Evolutionary conservation across 2,329 filamentous ascomycete species (phyloP).

Genomic region (Sordariomycetes sp.): DNA sequence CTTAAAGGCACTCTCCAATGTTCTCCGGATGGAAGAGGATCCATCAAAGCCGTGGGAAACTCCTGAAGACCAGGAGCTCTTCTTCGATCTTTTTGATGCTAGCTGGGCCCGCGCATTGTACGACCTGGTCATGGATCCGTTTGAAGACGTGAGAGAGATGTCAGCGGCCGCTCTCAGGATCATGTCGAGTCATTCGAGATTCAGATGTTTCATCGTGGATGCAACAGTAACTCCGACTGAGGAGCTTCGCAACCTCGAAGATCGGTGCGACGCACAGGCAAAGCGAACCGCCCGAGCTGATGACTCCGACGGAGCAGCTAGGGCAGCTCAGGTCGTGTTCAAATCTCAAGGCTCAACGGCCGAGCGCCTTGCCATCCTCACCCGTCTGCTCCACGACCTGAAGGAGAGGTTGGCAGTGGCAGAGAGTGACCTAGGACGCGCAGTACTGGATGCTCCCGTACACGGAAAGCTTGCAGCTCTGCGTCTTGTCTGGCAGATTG

Average conservation of each 20-base stretch:
- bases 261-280: constrained; percentile 47
- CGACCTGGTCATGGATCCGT: constrained; percentile 79
- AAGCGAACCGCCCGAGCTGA: constrained; percentile 74
- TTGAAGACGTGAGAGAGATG: constrained; percentile 74
- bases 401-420: constrained; percentile 57
- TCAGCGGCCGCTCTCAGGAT: constrained; percentile 41
- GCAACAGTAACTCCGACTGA: constrained; percentile 9
- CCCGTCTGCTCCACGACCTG: constrained; percentile 49
- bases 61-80: constrained; percentile 25
- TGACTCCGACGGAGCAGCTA: constrained; percentile 83
- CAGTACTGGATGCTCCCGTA: constrained; percentile 57
- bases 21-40: constrained; percentile 64
- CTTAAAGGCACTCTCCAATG: constrained; percentile 57
- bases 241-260: constrained; percentile 37
- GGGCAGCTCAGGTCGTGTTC: constrained; percentile 63
- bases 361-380: constrained; percentile 40
- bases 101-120: constrained; percentile 56
- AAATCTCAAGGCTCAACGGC: constrained; percentile 37
- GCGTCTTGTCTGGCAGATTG: constrained; percentile 45
- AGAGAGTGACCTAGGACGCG: constrained; percentile 53
- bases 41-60: constrained; percentile 28
- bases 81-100: constrained; percentile 32
- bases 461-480: constrained; percentile 64
- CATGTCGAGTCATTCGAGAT: constrained; percentile 32
- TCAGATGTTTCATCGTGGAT: constrained; percentile 7